Base-by-base conservation (phyloP, 345 rosid genomes). In the Rhodamnia argentea region DNA sequence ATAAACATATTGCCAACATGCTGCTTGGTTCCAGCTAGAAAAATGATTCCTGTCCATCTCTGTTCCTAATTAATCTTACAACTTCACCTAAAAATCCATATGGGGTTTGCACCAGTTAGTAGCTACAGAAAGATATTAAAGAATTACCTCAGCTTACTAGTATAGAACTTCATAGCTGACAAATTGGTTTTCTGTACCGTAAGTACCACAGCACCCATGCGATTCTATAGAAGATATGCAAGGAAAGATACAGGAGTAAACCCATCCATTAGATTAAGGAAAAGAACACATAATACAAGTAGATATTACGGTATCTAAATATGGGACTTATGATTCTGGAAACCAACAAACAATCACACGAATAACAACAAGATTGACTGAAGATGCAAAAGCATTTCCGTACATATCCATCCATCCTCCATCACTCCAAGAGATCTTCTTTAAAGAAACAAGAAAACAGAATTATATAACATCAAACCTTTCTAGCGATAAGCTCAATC, bases 131-230 rank as follows among this genome's bases (percentile, higher is more conserved):
- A 40, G 56, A 37, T 23, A 44, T 50, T 42, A 53, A 6, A 56
- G 53, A 59, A 86, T 90, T 91, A 95, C 99, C 98, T 90, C 86
- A 97, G 91, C 93, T 94, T 97, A 88, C 87, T 91, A 84, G 90
- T 90, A 88, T 97, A 97, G 92, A 97, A 96, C 60, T 90, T 88
- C 95, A 95, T 91, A n/a, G 99, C 99, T 82, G 84, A 86, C 37
- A 86, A 64, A 86, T 97, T 97, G 54, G 95, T 91, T 90, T 93
- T 96, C 87, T 94, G 98, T 87, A 97, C 98, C 26, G 98, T 97
- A 60, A 97, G 92, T 86, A 97, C 89, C 24, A 94, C 92, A 59
- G 98, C 98, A 86, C 92, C 91, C 96, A 97, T 93, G 85, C 85
- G 83, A 84, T 90, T 94, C 99, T 95, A 83, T 85, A 91, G 60